Conservation (phyloP, 352 stramenopile species). For the Phytophthora tubulina region DNA sequence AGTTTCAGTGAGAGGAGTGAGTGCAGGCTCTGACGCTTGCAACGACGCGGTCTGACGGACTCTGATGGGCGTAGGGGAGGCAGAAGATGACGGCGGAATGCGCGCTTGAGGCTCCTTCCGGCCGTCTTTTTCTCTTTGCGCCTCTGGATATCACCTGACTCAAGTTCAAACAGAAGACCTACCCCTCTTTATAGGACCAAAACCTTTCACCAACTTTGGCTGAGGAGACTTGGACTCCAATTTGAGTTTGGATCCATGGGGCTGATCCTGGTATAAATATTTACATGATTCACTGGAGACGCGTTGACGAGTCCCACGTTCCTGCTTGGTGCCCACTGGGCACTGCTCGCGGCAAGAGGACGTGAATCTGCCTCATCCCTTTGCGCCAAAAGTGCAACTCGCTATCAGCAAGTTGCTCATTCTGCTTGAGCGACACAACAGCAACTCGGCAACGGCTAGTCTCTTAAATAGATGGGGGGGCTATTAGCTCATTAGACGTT, state of each 20-base stretch:
- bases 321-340: slow-evolving; percentile 15
- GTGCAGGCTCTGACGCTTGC: neutral
- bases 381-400: slow-evolving; percentile 5
- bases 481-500: slow-evolving; percentile 7
- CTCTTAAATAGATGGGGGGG: slow-evolving; percentile 17
- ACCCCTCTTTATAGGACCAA: slow-evolving; percentile 10
- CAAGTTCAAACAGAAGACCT: slow-evolving; percentile 36
- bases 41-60: neutral
- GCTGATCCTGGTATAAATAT: too few relatives aligned
- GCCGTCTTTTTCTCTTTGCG: slow-evolving; percentile 31
- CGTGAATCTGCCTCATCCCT: slow-evolving; percentile 20
- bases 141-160: slow-evolving; percentile 24
- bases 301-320: slow-evolving; percentile 21
- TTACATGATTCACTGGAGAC: slow-evolving; percentile 10
- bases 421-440: neutral
- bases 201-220: too few relatives aligned
- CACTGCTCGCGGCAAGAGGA: neutral
- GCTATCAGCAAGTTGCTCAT: neutral
- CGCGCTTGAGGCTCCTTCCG: neutral
- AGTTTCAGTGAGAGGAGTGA: slow-evolving; percentile 1
- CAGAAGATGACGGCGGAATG: slow-evolving; percentile 8
- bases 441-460: neutral
- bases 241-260: neutral
- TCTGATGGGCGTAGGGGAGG: neutral
- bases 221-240: too few relatives aligned